phyloP scores from a whole-genome alignment of 1,284 basidiomycete genomes.

The Leccinum angustisporum region DNA sequence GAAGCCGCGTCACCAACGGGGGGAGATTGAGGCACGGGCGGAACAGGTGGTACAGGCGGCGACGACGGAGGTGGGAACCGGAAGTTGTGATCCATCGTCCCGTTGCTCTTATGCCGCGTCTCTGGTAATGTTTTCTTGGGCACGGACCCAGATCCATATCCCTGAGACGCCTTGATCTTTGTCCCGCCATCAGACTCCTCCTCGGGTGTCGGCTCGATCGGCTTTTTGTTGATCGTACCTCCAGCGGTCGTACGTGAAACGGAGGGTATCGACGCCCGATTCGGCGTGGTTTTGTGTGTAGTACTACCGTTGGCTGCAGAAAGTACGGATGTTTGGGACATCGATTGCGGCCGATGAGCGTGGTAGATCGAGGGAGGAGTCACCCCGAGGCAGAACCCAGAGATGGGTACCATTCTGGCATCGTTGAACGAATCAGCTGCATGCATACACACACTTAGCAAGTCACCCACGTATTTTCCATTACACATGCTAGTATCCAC shows the following conservation, averaged over 20 bases:
- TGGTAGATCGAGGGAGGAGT: slow-evolving; percentile 48
- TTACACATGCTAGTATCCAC: slow-evolving; percentile 85
- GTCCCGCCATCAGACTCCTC: slow-evolving; percentile 39
- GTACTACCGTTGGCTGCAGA: slow-evolving; percentile 40
- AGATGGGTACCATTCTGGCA: slow-evolving; percentile 81
- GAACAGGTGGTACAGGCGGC: too few species aligned
- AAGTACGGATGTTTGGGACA: slow-evolving; percentile 61
- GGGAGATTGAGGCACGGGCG: too few species aligned
- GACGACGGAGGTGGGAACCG: too few species aligned
- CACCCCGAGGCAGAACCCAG: slow-evolving; percentile 77
- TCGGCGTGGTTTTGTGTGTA: slow-evolving; percentile 35
- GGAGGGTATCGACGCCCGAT: slow-evolving; percentile 28
- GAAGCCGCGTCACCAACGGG: too few species aligned
- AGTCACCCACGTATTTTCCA: slow-evolving; percentile 70
- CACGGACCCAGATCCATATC: too few species aligned
- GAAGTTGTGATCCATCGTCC: too few species aligned
- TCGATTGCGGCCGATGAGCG: slow-evolving; percentile 65
- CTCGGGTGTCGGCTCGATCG: too few species aligned
- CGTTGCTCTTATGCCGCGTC: too few species aligned
- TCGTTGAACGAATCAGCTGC: not conserved
- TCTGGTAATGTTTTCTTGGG: too few species aligned
- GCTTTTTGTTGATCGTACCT: too few species aligned
- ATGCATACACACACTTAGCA: not conserved
- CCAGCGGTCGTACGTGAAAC: too few species aligned
- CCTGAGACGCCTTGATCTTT: slow-evolving; percentile 8